A percentile compares a stretch with the other conserved stretches of the same genome.
Evolutionary conservation across 441 rosid genomes (phyloP).

Genomic region (Capsella rubella): DNA sequence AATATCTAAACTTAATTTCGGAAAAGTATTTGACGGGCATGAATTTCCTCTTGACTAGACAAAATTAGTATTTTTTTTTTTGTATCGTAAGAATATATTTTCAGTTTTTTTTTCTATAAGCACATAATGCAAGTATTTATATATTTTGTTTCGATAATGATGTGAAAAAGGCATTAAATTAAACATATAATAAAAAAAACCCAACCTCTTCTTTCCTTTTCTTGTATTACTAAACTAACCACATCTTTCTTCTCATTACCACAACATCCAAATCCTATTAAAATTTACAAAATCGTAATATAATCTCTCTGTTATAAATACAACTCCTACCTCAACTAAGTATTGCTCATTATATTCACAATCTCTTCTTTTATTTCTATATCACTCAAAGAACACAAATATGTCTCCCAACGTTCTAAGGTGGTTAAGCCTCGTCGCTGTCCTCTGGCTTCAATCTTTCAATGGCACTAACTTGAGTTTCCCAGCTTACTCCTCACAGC

Average conservation of each 20-base stretch:
- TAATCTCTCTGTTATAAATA: conserved; percentile 9
- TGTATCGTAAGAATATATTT: neutral
- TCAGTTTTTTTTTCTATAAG: neutral
- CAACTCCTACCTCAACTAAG: neutral
- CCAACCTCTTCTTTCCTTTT: neutral
- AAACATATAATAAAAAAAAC: neutral
- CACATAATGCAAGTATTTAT: neutral
- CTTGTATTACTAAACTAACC: conserved; percentile 18
- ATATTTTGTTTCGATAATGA: neutral
- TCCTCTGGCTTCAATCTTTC: conserved; percentile 83
- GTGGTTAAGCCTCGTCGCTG: conserved; percentile 80
- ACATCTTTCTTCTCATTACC: neutral
- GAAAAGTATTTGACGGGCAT: no score
- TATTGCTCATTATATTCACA: neutral
- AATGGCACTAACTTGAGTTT: conserved; percentile 82
- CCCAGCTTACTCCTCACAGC: conserved; percentile 87
- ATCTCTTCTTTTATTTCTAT: neutral
- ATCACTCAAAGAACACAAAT: conserved; percentile 4
- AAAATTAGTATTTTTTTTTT: neutral
- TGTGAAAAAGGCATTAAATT: neutral
- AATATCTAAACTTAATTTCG: neutral
- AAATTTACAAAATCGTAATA: neutral
- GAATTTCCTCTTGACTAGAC: neutral
- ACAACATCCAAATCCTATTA: neutral
- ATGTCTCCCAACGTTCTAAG: conserved; percentile 52